Conservation (phyloP, 2,329 filamentous ascomycete species). For the Epichloe gansuensis region DNA sequence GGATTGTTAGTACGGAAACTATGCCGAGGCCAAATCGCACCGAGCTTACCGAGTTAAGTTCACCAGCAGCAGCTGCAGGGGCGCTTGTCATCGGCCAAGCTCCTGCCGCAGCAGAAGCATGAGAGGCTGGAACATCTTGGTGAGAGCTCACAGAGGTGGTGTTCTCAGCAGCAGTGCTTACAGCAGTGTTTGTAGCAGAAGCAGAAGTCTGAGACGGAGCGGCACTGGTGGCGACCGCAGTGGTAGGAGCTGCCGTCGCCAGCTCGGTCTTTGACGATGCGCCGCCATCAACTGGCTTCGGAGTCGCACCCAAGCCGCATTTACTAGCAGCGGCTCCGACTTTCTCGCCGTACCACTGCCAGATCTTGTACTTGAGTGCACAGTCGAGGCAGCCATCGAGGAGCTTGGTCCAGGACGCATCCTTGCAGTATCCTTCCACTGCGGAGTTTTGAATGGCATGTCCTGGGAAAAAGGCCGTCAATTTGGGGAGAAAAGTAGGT, state of each 20-base stretch:
- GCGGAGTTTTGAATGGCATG: slow-evolving; percentile 17
- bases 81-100: neutral
- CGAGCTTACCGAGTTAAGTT: neutral
- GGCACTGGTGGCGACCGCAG: slow-evolving; percentile 1
- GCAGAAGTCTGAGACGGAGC: neutral
- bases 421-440: slow-evolving; percentile 19
- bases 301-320: slow-evolving; percentile 18
- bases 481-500: no score
- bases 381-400: slow-evolving; percentile 34
- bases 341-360: slow-evolving; percentile 28
- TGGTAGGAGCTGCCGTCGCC: slow-evolving; percentile 5
- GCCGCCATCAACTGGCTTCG: slow-evolving; percentile 8
- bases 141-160: neutral
- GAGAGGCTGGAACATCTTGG: neutral
- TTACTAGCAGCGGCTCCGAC: slow-evolving; percentile 25
- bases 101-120: neutral
- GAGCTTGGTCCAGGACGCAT: slow-evolving; percentile 25
- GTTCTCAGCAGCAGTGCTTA: no score
- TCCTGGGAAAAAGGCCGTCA: slow-evolving; percentile 10
- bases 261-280: slow-evolving; percentile 6
- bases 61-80: neutral
- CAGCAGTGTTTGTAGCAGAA: neutral
- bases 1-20: neutral
- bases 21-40: no score
- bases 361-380: slow-evolving; percentile 29